phyloP scores from a whole-genome alignment of 257 asterid genomes.

The Solanum sparsipilum region DNA sequence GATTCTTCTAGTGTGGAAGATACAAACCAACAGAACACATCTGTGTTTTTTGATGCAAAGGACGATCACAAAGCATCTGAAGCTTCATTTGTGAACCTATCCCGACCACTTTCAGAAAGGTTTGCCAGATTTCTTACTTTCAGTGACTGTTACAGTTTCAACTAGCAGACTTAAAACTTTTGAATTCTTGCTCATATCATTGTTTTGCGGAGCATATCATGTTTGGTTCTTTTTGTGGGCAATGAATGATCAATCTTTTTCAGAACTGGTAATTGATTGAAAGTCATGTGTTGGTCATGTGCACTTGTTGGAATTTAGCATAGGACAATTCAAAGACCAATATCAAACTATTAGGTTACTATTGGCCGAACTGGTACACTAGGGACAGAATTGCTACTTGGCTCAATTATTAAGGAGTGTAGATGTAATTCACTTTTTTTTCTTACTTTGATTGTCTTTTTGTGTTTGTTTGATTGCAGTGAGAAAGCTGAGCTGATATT shows the following conservation, averaged over 20 bases:
- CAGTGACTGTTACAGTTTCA: neutral
- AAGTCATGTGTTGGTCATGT: neutral
- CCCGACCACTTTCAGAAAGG: conserved; percentile 88
- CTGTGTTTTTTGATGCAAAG: conserved; percentile 47
- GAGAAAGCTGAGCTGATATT: conserved; percentile 69
- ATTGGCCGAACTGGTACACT: neutral
- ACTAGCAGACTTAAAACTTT: neutral
- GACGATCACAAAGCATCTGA: conserved; percentile 61
- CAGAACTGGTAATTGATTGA: neutral
- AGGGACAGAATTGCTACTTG: neutral
- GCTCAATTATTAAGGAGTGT: neutral
- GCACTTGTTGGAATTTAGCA: neutral
- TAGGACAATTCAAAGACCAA: neutral
- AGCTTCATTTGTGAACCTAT: conserved; percentile 63
- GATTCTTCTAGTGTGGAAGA: conserved; percentile 55
- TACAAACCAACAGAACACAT: conserved; percentile 33
- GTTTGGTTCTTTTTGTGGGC: neutral
- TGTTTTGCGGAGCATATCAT: neutral
- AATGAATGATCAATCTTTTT: neutral
- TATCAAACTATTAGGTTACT: neutral
- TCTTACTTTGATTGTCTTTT: neutral
- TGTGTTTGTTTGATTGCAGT: conserved; percentile 32
- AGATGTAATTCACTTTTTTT: neutral
- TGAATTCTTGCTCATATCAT: neutral
- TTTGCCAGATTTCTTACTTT: conserved; percentile 8